Base-by-base conservation (phyloP, 176 grass and related monocot species). In the Tillandsia leiboldiana region DNA sequence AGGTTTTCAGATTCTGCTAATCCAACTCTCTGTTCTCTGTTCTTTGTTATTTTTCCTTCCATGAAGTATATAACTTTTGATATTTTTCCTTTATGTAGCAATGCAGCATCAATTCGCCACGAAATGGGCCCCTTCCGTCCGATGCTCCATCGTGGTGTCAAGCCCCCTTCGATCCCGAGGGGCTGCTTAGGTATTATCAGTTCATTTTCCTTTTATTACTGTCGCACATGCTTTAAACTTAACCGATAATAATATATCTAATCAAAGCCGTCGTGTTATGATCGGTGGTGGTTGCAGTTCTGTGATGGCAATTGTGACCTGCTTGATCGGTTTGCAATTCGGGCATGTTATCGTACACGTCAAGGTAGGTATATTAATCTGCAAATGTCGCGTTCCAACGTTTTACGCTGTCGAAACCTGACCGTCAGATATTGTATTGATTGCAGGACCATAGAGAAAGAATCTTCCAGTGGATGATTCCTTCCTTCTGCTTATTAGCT, bases 91-190 rank as follows among this genome's bases (percentile, higher is more conserved):
- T 26, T 63, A 9, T 64, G 7, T 51, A 96, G 91, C 69, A 88
- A 85, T 96, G 91, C 66, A 96, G 91, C 74, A 88, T 83, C 14
- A 68, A 65, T 61, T 84, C 84, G 28, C 91, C 91, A 47, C 52
- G 52, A 57, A 91, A 90, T 18, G 91, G 91, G 3, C 82, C 77
- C 2, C 82, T 96, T 81, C 91, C 82, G 3, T 10, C 83, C 22
- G 69, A 84, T 48, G 87, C 87, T 50, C 80, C 87, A 8, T 77
- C 91, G 50, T 96, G 91, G 91, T 96, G 87, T 70, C 72, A 96
- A 77, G 87, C 91, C 53, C 91, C 87, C 2, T 96, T 96, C 33
- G 91, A 96, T 47, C 91, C 87, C 10, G 85, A 96, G 73, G 91
- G 91, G 8, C 42, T 96, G 20, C 91, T 96, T n/a, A 96, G 87